Evolutionary conservation across 1,139 yeast species (phyloP).

Genomic region (Suhomyces taliae): DNA sequence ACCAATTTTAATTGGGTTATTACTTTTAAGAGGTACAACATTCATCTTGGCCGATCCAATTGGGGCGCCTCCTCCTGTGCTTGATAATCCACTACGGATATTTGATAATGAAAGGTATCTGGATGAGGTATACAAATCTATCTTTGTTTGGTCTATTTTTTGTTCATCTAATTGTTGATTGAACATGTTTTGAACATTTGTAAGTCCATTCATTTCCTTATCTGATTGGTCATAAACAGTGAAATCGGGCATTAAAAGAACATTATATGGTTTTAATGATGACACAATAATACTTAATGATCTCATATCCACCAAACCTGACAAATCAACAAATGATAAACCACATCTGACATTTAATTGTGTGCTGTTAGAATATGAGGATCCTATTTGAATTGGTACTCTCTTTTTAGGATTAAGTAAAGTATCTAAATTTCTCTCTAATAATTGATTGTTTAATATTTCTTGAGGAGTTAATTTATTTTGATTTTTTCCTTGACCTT

Average conservation of each 20-base stretch:
- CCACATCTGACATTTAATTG: slow-evolving; percentile 63
- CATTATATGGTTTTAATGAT: slow-evolving; percentile 73
- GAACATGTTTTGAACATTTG: slow-evolving; percentile 30
- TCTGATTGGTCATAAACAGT: slow-evolving; percentile 22
- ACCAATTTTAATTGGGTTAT: slow-evolving; percentile 53
- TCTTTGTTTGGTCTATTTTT: slow-evolving; percentile 22
- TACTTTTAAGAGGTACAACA: slow-evolving; percentile 35
- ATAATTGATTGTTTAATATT: slow-evolving; percentile 41
- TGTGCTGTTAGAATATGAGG: slow-evolving; percentile 20
- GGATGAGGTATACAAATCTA: slow-evolving; percentile 25
- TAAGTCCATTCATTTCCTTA: slow-evolving; percentile 30
- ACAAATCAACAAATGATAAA: slow-evolving; percentile 74
- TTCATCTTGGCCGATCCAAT: slow-evolving; percentile 27
- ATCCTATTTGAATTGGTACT: slow-evolving; percentile 23
- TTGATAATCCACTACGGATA: slow-evolving; percentile 33
- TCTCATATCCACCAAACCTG: slow-evolving; percentile 83
- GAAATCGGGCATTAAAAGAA: slow-evolving; percentile 57
- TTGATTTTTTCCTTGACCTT: slow-evolving; percentile 33
- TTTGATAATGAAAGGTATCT: slow-evolving; percentile 35
- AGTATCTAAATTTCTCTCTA: slow-evolving; percentile 55
- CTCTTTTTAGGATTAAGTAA: slow-evolving; percentile 57
- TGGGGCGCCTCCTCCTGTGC: slow-evolving; percentile 19
- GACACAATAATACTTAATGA: slow-evolving; percentile 80
- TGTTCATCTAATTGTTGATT: slow-evolving; percentile 35
- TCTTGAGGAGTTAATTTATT: slow-evolving; percentile 48